Conservation (phyloP, 2,329 filamentous ascomycete species). For the Monosporascus sp. region DNA sequence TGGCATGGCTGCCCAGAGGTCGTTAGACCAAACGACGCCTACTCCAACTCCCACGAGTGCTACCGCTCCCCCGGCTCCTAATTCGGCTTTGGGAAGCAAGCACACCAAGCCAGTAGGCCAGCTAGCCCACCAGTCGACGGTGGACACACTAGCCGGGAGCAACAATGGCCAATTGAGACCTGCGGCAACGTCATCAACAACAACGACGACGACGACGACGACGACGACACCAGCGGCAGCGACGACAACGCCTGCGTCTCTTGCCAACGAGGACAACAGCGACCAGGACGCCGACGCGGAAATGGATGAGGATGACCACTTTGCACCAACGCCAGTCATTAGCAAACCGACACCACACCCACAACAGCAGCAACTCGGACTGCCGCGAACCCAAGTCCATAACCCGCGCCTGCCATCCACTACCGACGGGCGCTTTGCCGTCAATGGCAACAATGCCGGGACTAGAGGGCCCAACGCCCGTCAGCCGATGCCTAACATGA, state of each 20-base stretch:
- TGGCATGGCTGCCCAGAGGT: conserved; percentile 46
- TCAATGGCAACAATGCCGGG: conserved; percentile 32
- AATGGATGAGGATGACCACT: conserved; percentile 56
- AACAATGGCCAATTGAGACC: conserved; percentile 13
- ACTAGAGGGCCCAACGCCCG: conserved; percentile 35
- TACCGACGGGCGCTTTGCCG: conserved; percentile 35
- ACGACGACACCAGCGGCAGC: conserved; percentile 14
- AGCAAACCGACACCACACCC: conserved; percentile 30
- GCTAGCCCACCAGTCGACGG: conserved; percentile 14
- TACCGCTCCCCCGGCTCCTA: conserved; percentile 9
- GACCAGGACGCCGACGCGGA: conserved; percentile 37
- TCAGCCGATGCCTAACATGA: conserved; percentile 43
- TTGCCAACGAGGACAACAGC: conserved; percentile 42
- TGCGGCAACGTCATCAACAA: conserved; percentile 11
- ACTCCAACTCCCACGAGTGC: conserved; percentile 16
- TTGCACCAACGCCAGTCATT: conserved; percentile 38
- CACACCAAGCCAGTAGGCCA: conserved; percentile 7
- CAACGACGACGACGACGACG: conserved; percentile 11
- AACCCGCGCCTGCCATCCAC: conserved; percentile 26
- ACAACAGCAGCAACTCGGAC: conserved; percentile 36
- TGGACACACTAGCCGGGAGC: conserved; percentile 14
- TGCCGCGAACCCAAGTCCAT: conserved; percentile 35
- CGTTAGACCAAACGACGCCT: conserved; percentile 35
- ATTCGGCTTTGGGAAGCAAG: not conserved
- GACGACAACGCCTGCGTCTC: conserved; percentile 29